Evolutionary conservation across 345 rosid species (phyloP).

Genomic region (Melaleuca alternifolia): DNA sequence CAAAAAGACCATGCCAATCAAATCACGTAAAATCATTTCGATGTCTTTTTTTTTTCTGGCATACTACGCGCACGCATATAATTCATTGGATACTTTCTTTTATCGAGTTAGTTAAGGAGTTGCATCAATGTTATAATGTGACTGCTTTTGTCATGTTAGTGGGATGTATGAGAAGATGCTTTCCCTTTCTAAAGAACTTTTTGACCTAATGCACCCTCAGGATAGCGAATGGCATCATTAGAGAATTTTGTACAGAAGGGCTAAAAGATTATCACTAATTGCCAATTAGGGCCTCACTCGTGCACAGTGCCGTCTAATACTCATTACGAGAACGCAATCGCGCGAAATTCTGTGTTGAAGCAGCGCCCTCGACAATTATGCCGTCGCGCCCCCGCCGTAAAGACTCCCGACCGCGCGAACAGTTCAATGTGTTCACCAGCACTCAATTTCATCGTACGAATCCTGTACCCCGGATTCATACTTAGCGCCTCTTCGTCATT

Average conservation of each 20-base stretch:
- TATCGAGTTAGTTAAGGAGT: background rate
- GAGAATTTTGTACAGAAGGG: background rate
- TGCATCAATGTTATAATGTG: background rate
- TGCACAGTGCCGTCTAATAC: background rate
- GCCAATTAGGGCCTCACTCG: background rate
- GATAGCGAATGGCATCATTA: background rate
- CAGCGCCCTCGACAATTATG: background rate
- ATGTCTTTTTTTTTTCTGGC: background rate
- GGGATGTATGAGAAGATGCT: background rate
- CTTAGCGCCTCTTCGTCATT: background rate
- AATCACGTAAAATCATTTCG: background rate
- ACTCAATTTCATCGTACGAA: background rate
- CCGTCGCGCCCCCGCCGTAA: background rate
- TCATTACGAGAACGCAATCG: background rate
- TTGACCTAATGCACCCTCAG: background rate
- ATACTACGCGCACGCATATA: background rate
- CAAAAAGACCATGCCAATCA: rapidly evolving
- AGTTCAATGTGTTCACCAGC: background rate
- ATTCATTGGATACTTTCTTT: background rate
- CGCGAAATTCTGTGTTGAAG: background rate
- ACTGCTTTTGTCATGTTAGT: background rate
- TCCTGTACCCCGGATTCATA: no score
- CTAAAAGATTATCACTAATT: background rate
- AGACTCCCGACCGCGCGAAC: background rate
- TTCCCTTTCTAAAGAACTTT: background rate